These are phyloP conservation scores for Piper longum DNA, from an alignment of 164 flowering plant species.

Conservation along the genomic window DNA sequence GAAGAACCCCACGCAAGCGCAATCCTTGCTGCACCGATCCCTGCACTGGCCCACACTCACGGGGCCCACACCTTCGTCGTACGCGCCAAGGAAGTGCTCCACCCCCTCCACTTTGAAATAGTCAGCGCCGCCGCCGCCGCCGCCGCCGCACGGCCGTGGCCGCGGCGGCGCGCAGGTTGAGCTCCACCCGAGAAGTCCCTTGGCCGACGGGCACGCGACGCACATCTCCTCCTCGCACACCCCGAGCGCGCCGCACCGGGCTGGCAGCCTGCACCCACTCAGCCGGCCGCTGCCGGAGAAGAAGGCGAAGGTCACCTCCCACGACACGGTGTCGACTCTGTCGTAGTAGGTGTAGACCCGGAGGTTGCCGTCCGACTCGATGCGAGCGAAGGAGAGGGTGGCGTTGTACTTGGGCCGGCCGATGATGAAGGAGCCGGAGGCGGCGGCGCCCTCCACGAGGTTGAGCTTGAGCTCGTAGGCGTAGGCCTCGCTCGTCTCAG, in stretches of 20 bases:
- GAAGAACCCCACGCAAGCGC: constrained; percentile 27
- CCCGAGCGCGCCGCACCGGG: constrained; percentile 25
- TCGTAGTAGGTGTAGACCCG: constrained; percentile 17
- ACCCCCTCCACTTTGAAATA: constrained; percentile 20
- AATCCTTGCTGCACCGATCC: constrained; percentile 16
- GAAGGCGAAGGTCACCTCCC: constrained; percentile 16
- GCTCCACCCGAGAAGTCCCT: constrained; percentile 20
- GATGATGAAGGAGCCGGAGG: not conserved
- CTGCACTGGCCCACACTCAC: constrained; percentile 14
- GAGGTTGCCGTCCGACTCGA: constrained; percentile 22
- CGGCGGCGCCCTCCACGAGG: not conserved
- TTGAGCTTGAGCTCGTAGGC: constrained; percentile 7
- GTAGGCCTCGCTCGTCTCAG: constrained; percentile 1
- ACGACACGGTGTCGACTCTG: constrained; percentile 8
- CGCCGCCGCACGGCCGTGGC: constrained; percentile 5
- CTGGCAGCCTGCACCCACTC: constrained; percentile 17
- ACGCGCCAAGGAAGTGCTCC: constrained; percentile 17
- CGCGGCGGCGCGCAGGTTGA: constrained; percentile 7
- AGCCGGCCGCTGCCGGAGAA: constrained; percentile 7
- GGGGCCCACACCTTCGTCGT: constrained; percentile 4
- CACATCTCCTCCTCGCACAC: constrained; percentile 18
- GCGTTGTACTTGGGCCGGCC: constrained; percentile 14
- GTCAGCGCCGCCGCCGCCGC: not conserved
- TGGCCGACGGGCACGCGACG: constrained; percentile 18
- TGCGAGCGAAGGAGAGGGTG: constrained; percentile 12